A percentile compares a stretch with the other conserved stretches of the same genome.
These are phyloP conservation scores for Cordyceps fumosorosea DNA, from an alignment of 2,329 filamentous ascomycete genomes.

Conservation along the genomic window DNA sequence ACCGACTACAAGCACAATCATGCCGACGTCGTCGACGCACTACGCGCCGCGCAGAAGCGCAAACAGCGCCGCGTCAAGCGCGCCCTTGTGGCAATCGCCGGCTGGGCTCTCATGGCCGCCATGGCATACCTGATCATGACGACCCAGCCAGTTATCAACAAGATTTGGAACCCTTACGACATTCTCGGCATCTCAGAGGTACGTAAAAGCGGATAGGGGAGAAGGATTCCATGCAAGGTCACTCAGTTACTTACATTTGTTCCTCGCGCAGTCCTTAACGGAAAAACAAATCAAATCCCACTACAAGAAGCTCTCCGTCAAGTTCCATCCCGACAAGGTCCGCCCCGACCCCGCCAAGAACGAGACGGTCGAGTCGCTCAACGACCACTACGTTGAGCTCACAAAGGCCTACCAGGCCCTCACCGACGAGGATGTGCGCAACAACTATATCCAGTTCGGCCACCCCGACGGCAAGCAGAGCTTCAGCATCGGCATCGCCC, in stretches of 20 bases:
- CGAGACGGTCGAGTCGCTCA: conserved; percentile 77
- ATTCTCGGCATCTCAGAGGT: conserved; percentile 83
- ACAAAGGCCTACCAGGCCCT: conserved; percentile 97
- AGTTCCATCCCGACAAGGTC: conserved; percentile 89
- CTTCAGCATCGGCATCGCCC: conserved; percentile 93
- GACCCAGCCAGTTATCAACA: conserved; percentile 62
- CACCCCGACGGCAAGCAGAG: conserved; percentile 98
- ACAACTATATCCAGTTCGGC: conserved; percentile 93
- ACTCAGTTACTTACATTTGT: not conserved
- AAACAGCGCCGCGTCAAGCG: conserved; percentile 86
- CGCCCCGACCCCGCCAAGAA: conserved; percentile 79
- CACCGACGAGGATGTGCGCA: conserved; percentile 93
- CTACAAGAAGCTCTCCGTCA: conserved; percentile 80
- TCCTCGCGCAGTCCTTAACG: conserved; percentile 54
- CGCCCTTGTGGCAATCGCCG: conserved; percentile 64
- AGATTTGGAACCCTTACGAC: conserved; percentile 96
- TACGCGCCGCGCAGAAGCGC: conserved; percentile 81
- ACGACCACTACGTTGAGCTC: conserved; percentile 85
- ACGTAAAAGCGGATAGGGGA: conserved; percentile 21
- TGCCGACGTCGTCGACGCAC: conserved; percentile 73
- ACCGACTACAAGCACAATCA: conserved; percentile 76
- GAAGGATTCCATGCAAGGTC: too few species aligned
- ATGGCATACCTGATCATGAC: conserved; percentile 89
- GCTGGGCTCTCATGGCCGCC: conserved; percentile 77
- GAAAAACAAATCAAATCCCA: conserved; percentile 90